Evolutionary conservation across 345 rosid genomes (phyloP).

Genomic region (Aquilaria malaccensis): DNA sequence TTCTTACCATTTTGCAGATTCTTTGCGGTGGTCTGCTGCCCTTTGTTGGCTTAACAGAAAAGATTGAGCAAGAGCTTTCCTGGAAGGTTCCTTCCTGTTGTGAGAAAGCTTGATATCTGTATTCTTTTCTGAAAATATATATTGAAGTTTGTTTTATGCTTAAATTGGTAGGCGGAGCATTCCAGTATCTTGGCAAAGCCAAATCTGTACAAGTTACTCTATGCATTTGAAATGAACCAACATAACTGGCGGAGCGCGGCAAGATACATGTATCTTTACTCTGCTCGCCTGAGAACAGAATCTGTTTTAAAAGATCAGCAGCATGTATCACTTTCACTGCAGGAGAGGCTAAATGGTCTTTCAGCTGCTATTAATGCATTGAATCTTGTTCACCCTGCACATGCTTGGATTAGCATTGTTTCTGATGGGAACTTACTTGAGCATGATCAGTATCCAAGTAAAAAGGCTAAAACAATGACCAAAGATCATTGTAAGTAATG

Average conservation of each 20-base stretch:
- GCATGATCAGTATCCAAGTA: slow-evolving; percentile 48
- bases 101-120: slow-evolving; percentile 7
- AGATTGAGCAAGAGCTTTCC: slow-evolving; percentile 83
- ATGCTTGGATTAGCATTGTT: slow-evolving; percentile 83
- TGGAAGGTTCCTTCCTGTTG: slow-evolving; percentile 73
- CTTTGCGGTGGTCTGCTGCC: slow-evolving; percentile 88
- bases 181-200: slow-evolving; percentile 68
- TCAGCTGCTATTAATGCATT: slow-evolving; percentile 90
- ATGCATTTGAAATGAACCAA: slow-evolving; percentile 87
- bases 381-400: slow-evolving; percentile 66
- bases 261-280: slow-evolving; percentile 65
- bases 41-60: slow-evolving; percentile 76
- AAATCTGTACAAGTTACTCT: slow-evolving; percentile 83
- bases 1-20: slow-evolving; percentile 34
- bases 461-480: slow-evolving; percentile 58
- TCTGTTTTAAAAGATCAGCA: slow-evolving; percentile 48
- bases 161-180: slow-evolving; percentile 65
- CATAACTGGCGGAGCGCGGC: slow-evolving; percentile 97
- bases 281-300: slow-evolving; percentile 71
- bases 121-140: slow-evolving; percentile 6
- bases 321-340: slow-evolving; percentile 41
- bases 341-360: slow-evolving; percentile 85
- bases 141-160: slow-evolving; percentile 13
- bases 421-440: slow-evolving; percentile 32
- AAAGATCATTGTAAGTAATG: slow-evolving; percentile 45